A percentile compares a stretch with the other conserved stretches of the same genome.
These are phyloP conservation scores for Adansonia grandidieri DNA, from an alignment of 441 rosid genomes.

Conservation along the genomic window DNA sequence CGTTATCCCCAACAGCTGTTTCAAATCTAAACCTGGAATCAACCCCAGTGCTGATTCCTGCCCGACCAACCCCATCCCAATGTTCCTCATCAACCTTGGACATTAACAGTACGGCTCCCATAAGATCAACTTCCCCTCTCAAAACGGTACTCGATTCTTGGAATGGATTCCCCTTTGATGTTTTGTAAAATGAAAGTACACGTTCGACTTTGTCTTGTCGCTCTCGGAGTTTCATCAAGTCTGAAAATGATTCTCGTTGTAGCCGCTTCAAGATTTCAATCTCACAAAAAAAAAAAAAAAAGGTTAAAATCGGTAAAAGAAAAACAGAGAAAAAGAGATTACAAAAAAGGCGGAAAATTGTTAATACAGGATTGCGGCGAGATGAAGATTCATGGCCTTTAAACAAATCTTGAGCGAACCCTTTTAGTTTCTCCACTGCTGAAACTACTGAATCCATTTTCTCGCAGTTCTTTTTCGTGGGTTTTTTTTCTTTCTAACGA, in stretches of 20 bases:
- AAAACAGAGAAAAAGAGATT: neutral
- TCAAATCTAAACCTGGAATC: conserved; percentile 67
- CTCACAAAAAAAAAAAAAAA: conserved; percentile 49
- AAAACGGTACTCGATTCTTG: conserved; percentile 50
- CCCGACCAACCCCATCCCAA: conserved; percentile 47
- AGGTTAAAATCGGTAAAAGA: conserved; percentile 22
- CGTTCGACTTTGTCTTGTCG: conserved; percentile 85
- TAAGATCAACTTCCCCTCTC: conserved; percentile 72
- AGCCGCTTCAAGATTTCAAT: conserved; percentile 91
- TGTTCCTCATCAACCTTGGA: conserved; percentile 51
- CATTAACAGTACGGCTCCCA: conserved; percentile 63
- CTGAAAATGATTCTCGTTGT: conserved; percentile 88
- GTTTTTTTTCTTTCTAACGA: neutral
- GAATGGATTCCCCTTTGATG: conserved; percentile 41
- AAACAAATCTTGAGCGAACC: conserved; percentile 55
- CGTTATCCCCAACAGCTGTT: conserved; percentile 59
- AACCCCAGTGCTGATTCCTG: conserved; percentile 67
- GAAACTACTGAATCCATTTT: conserved; percentile 61
- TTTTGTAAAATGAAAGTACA: conserved; percentile 53
- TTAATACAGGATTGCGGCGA: conserved; percentile 73
- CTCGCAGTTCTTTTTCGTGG: neutral
- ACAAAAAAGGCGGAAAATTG: neutral
- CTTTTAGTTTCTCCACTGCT: conserved; percentile 52
- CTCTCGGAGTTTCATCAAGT: conserved; percentile 86
- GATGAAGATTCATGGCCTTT: conserved; percentile 41